Percentiles rank a stretch among this genome's conserved stretches.
Conservation (phyloP, 2,329 filamentous ascomycete genomes). For the Aureobasidium sp. region DNA sequence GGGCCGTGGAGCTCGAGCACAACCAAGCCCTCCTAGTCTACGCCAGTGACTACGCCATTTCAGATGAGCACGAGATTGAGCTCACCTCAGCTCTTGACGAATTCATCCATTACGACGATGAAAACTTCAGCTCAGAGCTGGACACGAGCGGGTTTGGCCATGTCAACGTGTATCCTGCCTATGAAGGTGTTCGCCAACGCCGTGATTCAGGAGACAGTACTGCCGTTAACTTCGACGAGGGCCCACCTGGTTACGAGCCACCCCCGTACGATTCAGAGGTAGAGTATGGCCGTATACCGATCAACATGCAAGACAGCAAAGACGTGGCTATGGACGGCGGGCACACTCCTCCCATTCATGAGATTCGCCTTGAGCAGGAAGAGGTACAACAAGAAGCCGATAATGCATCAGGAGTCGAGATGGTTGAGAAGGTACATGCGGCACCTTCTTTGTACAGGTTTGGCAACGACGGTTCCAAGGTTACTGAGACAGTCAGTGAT, state of each 20-base stretch:
- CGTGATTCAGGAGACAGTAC: slow-evolving; percentile 17
- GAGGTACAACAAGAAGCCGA: slow-evolving; percentile 1
- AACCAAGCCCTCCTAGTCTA: slow-evolving; percentile 52
- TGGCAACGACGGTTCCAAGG: not conserved
- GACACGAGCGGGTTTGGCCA: slow-evolving; percentile 5
- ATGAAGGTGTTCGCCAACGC: slow-evolving; percentile 9
- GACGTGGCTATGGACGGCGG: not conserved
- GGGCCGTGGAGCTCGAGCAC: slow-evolving; percentile 44
- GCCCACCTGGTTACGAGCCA: not conserved
- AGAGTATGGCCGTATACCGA: not conserved
- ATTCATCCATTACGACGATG: slow-evolving; percentile 25
- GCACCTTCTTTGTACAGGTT: not conserved
- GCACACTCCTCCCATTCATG: slow-evolving; percentile 17
- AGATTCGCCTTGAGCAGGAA: slow-evolving; percentile 12
- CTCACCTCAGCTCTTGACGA: slow-evolving; percentile 16
- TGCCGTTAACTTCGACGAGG: slow-evolving; percentile 15
- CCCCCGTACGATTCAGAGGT: not conserved
- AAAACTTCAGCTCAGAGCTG: slow-evolving; percentile 21
- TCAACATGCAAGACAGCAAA: not conserved
- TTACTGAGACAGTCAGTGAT: not conserved
- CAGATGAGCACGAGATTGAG: not conserved
- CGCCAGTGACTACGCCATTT: slow-evolving; percentile 41
- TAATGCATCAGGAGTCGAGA: slow-evolving; percentile 18
- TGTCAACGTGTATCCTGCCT: slow-evolving; percentile 12
- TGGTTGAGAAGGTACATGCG: slow-evolving; percentile 21